Evolutionary conservation across 2,329 filamentous ascomycete species (phyloP).

Genomic region (Alternaria panax): DNA sequence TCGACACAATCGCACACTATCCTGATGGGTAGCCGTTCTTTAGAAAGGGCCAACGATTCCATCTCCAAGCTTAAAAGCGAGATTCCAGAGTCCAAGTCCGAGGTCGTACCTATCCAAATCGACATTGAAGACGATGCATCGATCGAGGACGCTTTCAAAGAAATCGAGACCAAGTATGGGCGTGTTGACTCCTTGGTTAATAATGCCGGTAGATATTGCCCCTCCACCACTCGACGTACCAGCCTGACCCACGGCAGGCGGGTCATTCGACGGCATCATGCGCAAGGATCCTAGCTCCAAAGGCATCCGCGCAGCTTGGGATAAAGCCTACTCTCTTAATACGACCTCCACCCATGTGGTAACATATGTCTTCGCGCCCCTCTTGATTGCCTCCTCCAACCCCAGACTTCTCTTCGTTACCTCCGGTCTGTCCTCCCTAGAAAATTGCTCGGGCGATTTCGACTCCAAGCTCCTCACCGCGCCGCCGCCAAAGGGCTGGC

Average conservation of each 20-base stretch:
- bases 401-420: constrained; percentile 52
- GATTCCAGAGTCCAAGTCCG: constrained; percentile 51
- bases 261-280: constrained; percentile 53
- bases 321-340: constrained; percentile 50
- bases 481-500: constrained; percentile 55
- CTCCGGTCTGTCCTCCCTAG: constrained; percentile 53
- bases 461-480: constrained; percentile 32
- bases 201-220: constrained; percentile 58
- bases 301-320: constrained; percentile 48
- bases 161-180: constrained; percentile 54
- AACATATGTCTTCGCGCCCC: constrained; percentile 46
- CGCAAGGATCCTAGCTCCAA: constrained; percentile 29
- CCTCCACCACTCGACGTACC: background rate
- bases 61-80: constrained; percentile 51
- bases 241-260: constrained; percentile 46
- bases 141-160: constrained; percentile 57
- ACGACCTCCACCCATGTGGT: constrained; percentile 51
- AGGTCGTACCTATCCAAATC: constrained; percentile 58
- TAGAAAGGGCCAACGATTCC: constrained; percentile 57
- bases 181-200: constrained; percentile 64
- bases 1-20: constrained; percentile 62
- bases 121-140: constrained; percentile 63
- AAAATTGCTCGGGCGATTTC: constrained; percentile 35
- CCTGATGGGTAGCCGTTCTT: constrained; percentile 62
- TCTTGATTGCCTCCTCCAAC: constrained; percentile 47